Conservation (phyloP, 306 rosid genomes). For the Aeschynomene evenia region DNA sequence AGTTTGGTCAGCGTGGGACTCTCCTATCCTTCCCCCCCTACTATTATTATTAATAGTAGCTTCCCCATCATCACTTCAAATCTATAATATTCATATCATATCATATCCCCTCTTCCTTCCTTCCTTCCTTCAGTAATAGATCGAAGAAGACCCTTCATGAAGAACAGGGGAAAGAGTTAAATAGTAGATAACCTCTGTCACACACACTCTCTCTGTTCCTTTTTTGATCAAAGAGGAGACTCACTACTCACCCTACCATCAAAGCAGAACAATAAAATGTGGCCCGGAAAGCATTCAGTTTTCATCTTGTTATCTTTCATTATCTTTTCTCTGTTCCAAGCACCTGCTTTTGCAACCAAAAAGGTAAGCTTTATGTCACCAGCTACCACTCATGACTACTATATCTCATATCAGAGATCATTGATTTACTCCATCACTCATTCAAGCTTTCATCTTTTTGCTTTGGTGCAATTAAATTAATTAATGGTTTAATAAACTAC, state of each 20-base stretch:
- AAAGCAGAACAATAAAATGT: conserved; percentile 37
- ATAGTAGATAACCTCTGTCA: not conserved
- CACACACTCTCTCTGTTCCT: not conserved
- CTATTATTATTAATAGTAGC: not conserved
- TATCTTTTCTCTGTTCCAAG: conserved; percentile 41
- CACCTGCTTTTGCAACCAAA: conserved; percentile 52
- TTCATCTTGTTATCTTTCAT: conserved; percentile 26
- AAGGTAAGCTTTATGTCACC: conserved; percentile 37
- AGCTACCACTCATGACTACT: not conserved
- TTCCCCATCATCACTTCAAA: not conserved
- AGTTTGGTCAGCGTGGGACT: not conserved
- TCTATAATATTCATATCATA: not conserved
- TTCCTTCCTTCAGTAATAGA: not conserved
- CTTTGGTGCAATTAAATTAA: conserved; percentile 5
- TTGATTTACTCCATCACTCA: not conserved
- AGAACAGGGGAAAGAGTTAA: not conserved
- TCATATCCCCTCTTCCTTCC: no score
- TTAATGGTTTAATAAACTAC: not conserved
- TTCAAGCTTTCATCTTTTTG: conserved; percentile 21
- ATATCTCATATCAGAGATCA: not conserved
- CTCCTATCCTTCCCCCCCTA: not conserved
- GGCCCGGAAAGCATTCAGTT: conserved; percentile 31
- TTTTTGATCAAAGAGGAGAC: not conserved
- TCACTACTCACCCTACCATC: not conserved
- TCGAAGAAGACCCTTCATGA: not conserved